These are phyloP conservation scores for Knoxia roxburghii DNA, from an alignment of 257 asterid species.

Conservation along the genomic window DNA sequence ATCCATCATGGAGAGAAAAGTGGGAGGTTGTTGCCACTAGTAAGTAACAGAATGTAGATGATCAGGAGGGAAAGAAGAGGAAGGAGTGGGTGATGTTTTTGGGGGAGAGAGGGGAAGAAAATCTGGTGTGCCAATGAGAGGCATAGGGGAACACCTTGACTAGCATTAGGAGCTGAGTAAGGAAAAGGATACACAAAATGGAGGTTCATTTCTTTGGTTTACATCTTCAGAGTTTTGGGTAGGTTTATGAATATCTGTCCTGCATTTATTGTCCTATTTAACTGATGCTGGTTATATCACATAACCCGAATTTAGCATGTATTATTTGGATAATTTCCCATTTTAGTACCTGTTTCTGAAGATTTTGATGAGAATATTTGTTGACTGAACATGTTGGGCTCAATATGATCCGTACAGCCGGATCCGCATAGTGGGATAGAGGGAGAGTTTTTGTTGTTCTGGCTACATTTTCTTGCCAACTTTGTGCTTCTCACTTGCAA, in stretches of 20 bases:
- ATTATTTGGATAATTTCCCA: not conserved
- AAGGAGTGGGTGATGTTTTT: not conserved
- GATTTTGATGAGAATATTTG: not conserved
- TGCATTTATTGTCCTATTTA: not conserved
- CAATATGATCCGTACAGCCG: too few species aligned
- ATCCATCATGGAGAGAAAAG: not conserved
- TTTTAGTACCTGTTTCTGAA: not conserved
- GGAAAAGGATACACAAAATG: not conserved
- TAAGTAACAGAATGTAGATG: not conserved
- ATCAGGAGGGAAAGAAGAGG: not conserved
- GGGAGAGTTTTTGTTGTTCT: too few species aligned
- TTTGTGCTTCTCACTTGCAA: not conserved
- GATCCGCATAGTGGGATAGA: too few species aligned
- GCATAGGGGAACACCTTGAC: not conserved
- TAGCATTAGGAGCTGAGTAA: not conserved
- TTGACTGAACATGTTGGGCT: too few species aligned
- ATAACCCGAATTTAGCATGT: not conserved
- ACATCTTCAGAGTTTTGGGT: not conserved
- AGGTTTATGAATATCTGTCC: not conserved
- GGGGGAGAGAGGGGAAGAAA: not conserved
- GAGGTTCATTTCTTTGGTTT: not conserved
- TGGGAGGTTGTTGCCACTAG: not conserved
- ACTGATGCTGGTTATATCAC: not conserved
- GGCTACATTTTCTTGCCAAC: not conserved
- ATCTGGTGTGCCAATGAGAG: not conserved